A percentile compares a stretch with the other conserved stretches of the same genome.
phyloP scores from a whole-genome alignment of 345 rosid genomes.

The Populus davidiana region DNA sequence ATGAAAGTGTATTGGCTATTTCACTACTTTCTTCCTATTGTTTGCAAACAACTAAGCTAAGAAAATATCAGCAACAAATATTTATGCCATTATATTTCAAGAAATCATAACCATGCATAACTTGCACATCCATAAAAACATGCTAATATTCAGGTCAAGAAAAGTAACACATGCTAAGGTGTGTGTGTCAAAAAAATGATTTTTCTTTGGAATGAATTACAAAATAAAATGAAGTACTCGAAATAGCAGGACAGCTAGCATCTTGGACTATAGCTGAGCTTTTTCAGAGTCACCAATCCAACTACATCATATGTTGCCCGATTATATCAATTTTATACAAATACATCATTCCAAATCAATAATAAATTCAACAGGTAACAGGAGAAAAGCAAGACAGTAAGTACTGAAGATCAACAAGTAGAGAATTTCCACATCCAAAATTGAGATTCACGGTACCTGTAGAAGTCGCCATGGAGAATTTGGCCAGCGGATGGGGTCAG shows the following conservation, averaged over 20 bases:
- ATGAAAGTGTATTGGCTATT: neutral
- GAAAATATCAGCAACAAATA: neutral
- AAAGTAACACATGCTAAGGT: too few species aligned
- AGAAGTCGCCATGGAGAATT: slow-evolving; percentile 92
- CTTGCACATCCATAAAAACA: neutral
- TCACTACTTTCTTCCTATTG: neutral
- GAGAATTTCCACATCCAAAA: neutral
- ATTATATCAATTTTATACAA: neutral
- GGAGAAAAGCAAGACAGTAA: neutral
- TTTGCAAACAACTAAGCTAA: neutral
- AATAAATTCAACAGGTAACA: neutral
- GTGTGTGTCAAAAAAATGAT: too few species aligned
- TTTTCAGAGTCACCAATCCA: neutral
- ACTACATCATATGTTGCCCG: neutral
- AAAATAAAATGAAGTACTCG: too few species aligned
- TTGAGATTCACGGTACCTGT: slow-evolving; percentile 46
- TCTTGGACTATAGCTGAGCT: neutral
- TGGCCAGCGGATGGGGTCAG: slow-evolving; percentile 80
- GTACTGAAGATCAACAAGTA: neutral
- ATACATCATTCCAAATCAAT: neutral
- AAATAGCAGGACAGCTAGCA: neutral
- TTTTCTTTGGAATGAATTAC: too few species aligned
- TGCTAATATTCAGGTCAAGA: too few species aligned
- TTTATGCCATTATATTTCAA: too few species aligned
- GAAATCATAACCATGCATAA: too few species aligned